Percentiles rank a stretch among this genome's conserved stretches.
Conservation (phyloP, 305 asterid species). For the Striga hermonthica region DNA sequence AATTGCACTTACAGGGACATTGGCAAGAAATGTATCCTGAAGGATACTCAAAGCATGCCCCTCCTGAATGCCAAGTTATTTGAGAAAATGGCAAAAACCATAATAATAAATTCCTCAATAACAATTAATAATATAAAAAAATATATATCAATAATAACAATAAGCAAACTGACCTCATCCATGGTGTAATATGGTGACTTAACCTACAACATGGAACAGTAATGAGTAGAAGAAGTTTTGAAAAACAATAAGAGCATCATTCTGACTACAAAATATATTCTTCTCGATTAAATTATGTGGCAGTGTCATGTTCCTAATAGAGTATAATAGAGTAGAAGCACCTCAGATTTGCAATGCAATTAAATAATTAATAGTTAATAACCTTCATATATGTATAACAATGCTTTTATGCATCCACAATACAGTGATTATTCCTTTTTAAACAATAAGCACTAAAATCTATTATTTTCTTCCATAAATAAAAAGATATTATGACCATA, state of each 20-base stretch:
- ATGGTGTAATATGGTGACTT: conserved; percentile 34
- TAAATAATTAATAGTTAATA: not conserved
- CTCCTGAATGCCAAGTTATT: conserved; percentile 44
- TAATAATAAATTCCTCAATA: not conserved
- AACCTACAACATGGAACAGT: conserved; percentile 46
- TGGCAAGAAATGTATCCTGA: conserved; percentile 72
- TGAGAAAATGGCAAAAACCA: conserved; percentile 17
- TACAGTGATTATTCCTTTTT: too few relatives aligned
- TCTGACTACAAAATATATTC: not conserved
- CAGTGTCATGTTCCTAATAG: conserved; percentile 1
- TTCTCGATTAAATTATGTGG: not conserved
- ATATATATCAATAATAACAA: not conserved
- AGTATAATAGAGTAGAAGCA: conserved; percentile 11
- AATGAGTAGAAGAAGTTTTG: conserved; percentile 21
- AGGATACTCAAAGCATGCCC: conserved; percentile 68
- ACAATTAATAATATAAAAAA: not conserved
- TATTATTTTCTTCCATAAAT: too few relatives aligned
- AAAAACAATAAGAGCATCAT: conserved; percentile 6
- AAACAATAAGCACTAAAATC: too few relatives aligned
- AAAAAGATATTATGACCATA: too few relatives aligned
- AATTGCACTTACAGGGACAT: conserved; percentile 63
- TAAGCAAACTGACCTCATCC: conserved; percentile 35
- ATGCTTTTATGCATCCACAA: too few relatives aligned
- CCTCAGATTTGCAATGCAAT: conserved; percentile 20
- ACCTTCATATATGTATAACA: too few relatives aligned